Base-by-base conservation (phyloP, 2,329 filamentous ascomycete genomes). In the Alternaria rosae region DNA sequence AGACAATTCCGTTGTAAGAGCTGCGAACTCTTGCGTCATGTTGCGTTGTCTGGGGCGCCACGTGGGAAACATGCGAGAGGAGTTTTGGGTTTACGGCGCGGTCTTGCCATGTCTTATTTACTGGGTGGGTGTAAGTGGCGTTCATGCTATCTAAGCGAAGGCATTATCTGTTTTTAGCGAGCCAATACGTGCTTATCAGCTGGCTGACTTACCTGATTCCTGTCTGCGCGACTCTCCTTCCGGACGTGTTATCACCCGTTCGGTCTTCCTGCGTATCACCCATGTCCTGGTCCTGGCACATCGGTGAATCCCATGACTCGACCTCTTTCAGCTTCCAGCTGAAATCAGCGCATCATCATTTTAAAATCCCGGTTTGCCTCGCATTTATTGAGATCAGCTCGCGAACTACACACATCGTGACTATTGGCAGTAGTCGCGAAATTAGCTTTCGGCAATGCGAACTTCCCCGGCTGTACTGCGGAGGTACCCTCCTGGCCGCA, bases 401-500 rank as follows among this genome's bases (percentile, higher is more conserved):
- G 26, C 12, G 17, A 51, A 57, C 47, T 47, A 25, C 25, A 26
- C 21, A 17, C 23, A 38, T 38, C 35, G 35, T 38, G 35, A 38
- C 35, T 38, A 38, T 38, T 38, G 35, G 35, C 50, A 26, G 21
- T 26, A 44, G 15, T 45, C 57, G 9, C 13, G 23, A 47, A 26
- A 47, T 57, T 61, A 57, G 41, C 20, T 45, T 52, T 57, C 41
- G 38, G 45, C 35, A 57, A 44, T 25, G 41, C 35, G 32, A 42
- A 23, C 44, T 54, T 47, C 54, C 41, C 30, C 54, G 23, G 30
- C 47, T 26, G 30, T 32, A 41, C 41, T 57, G 30, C 58, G 58
- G 58, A 57, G 45, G 12, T 17, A 45, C 9, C 53, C 57, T 56
- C 47, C 30, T 57, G 47, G 47, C 54, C 54, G n/a, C 52, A 32